Conservation (phyloP, 345 rosid species). For the Heritiera littoralis region DNA sequence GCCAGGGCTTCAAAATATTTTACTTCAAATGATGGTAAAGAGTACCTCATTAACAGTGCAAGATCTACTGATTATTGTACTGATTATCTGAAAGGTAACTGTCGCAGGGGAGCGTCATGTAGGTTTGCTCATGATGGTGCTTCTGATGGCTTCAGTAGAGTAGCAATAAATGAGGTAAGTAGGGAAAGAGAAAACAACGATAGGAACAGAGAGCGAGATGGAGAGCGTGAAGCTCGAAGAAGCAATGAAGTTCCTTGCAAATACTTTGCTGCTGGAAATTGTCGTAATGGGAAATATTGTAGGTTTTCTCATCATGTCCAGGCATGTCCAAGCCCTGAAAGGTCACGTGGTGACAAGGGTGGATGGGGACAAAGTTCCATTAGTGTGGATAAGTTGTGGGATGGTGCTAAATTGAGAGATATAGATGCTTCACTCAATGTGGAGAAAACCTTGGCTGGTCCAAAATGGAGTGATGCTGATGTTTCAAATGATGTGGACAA, state of each 20-base stretch:
- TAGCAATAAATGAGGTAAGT: slow-evolving; percentile 34
- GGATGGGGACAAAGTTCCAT: slow-evolving; percentile 35
- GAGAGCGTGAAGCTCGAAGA: slow-evolving; percentile 51
- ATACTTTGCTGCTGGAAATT: slow-evolving; percentile 76
- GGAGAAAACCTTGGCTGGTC: slow-evolving; percentile 37
- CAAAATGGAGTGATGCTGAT: slow-evolving; percentile 39
- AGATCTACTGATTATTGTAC: slow-evolving; percentile 36
- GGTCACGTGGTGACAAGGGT: slow-evolving; percentile 44
- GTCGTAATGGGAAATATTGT: slow-evolving; percentile 80
- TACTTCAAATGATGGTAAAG: slow-evolving; percentile 42
- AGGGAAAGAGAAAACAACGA: slow-evolving; percentile 44
- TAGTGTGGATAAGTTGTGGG: slow-evolving; percentile 41
- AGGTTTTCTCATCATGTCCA: slow-evolving; percentile 69
- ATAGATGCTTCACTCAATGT: slow-evolving; percentile 13
- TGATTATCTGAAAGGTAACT: slow-evolving; percentile 46
- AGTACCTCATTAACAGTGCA: slow-evolving; percentile 35
- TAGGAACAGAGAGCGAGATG: slow-evolving; percentile 47
- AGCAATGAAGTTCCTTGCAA: slow-evolving; percentile 63
- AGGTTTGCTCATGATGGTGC: slow-evolving; percentile 39
- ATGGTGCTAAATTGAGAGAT: slow-evolving; percentile 45
- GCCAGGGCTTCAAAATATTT: slow-evolving; percentile 48
- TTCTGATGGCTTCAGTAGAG: slow-evolving; percentile 35
- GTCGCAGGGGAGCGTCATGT: slow-evolving; percentile 46
- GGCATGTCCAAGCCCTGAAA: slow-evolving; percentile 54
- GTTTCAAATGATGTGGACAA: slow-evolving; percentile 24